These are phyloP conservation scores for Pseudonectria buxi DNA, from an alignment of 2,329 filamentous ascomycete species.

Conservation along the genomic window DNA sequence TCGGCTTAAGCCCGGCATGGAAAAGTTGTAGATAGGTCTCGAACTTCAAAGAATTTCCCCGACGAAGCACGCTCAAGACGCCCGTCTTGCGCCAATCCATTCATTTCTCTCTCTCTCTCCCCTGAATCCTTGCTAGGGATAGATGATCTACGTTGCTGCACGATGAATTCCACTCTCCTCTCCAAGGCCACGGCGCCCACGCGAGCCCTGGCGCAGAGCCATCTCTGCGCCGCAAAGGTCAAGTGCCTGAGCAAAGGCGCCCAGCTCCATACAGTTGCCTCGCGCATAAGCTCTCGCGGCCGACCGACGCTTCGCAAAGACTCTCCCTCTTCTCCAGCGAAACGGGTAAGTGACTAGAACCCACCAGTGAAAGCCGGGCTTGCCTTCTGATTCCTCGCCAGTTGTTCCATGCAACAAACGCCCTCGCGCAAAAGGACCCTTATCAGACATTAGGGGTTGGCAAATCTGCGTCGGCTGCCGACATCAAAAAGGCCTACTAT, in stretches of 20 bases:
- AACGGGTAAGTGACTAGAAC: constrained; percentile 22
- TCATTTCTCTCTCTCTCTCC: constrained; percentile 4
- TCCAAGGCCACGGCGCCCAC: constrained; percentile 40
- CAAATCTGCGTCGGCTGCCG: constrained; percentile 71
- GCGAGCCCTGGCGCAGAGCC: constrained; percentile 39
- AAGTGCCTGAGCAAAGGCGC: constrained; percentile 34
- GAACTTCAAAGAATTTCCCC: constrained; percentile 19
- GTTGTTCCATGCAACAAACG: constrained; percentile 55
- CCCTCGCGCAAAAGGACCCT: constrained; percentile 62
- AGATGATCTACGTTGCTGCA: constrained; percentile 25
- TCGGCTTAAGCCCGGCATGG: constrained; percentile 23
- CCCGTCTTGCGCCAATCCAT: constrained; percentile 7
- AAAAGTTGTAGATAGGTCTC: constrained; percentile 24
- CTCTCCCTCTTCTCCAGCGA: constrained; percentile 11
- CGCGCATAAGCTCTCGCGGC: constrained; percentile 12
- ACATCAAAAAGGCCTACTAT: constrained; percentile 99
- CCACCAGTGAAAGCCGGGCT: constrained; percentile 2
- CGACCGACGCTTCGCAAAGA: constrained; percentile 13
- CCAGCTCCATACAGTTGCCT: constrained; percentile 27
- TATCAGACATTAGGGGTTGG: constrained; percentile 80
- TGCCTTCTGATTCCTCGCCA: constrained; percentile 23
- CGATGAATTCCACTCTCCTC: constrained; percentile 43
- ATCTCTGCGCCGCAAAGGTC: constrained; percentile 35
- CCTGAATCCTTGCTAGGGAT: constrained; percentile 10
- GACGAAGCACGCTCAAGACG: constrained; percentile 11